These are phyloP conservation scores for Eucalyptus cloeziana DNA, from an alignment of 345 rosid species.

Conservation along the genomic window DNA sequence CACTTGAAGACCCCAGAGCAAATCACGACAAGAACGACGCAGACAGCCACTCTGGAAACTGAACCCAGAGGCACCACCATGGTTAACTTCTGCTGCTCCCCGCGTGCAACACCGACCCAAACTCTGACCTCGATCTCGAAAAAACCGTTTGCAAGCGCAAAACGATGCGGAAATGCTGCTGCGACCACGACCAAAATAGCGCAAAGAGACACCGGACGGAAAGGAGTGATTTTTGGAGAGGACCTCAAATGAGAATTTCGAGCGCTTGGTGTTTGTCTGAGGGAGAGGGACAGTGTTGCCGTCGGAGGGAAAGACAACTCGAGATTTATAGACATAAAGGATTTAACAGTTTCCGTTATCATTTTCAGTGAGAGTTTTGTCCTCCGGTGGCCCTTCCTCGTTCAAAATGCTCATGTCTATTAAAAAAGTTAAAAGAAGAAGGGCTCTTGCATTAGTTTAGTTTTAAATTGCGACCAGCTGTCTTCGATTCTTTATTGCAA, in stretches of 20 bases:
- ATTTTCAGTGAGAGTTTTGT: neutral
- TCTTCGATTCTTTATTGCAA: neutral
- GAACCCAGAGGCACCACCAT: neutral
- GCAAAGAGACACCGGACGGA: neutral
- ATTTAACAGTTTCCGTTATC: neutral
- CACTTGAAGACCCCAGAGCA: constrained; percentile 12
- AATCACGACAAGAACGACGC: constrained; percentile 9
- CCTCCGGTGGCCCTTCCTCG: neutral
- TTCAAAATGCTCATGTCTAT: neutral
- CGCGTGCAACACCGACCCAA: neutral
- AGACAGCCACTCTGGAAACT: neutral
- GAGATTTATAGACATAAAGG: neutral
- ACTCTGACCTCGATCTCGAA: neutral
- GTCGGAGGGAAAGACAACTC: neutral
- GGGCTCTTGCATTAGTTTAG: neutral
- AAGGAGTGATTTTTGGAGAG: neutral
- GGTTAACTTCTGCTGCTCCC: neutral
- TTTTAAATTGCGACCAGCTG: neutral
- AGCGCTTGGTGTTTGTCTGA: neutral
- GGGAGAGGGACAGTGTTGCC: neutral
- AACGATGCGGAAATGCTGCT: neutral
- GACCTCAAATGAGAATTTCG: neutral
- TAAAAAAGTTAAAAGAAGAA: neutral
- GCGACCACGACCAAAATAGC: neutral
- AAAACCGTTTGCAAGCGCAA: neutral